Evolutionary conservation across 345 rosid species (phyloP).

Genomic region (Boechera stricta): DNA sequence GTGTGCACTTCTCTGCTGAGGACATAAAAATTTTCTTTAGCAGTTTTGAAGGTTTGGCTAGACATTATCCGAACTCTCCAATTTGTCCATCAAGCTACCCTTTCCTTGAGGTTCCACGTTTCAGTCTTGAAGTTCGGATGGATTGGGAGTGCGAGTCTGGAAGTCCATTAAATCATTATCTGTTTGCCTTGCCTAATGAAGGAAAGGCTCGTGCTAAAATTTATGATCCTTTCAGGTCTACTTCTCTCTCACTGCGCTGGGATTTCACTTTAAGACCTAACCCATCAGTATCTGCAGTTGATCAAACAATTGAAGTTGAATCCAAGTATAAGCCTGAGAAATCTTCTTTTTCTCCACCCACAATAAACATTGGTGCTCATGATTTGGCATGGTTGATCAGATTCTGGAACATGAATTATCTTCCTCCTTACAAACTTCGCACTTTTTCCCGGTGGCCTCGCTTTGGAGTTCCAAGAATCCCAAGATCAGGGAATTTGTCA

Average conservation of each 20-base stretch:
- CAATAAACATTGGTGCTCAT: conserved; percentile 81
- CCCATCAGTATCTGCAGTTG: conserved; percentile 45
- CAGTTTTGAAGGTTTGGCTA: conserved; percentile 84
- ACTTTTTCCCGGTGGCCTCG: conserved; percentile 92
- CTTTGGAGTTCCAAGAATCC: conserved; percentile 81
- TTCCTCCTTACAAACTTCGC: conserved; percentile 92
- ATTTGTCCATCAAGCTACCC: conserved; percentile 55
- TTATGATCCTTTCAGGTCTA: conserved; percentile 95
- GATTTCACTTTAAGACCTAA: conserved; percentile 78
- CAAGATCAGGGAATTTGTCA: conserved; percentile 90
- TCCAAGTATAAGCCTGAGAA: conserved; percentile 48
- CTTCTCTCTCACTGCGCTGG: conserved; percentile 86
- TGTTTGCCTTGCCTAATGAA: conserved; percentile 84
- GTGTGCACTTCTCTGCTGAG: conserved; percentile 70
- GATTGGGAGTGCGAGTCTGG: conserved; percentile 95
- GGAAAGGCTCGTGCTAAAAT: conserved; percentile 77
- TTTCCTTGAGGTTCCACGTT: conserved; percentile 76
- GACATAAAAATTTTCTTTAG: conserved; percentile 75
- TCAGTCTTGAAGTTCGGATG: conserved; percentile 84
- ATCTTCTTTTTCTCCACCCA: conserved; percentile 52
- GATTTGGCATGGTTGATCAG: conserved; percentile 87
- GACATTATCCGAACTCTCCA: conserved; percentile 61
- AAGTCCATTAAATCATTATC: conserved; percentile 81
- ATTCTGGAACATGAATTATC: conserved; percentile 85
- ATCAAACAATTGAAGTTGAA: conserved; percentile 5